phyloP scores from a whole-genome alignment of 495 filamentous ascomycete species.

The Paragyromitra xinjiangensis region DNA sequence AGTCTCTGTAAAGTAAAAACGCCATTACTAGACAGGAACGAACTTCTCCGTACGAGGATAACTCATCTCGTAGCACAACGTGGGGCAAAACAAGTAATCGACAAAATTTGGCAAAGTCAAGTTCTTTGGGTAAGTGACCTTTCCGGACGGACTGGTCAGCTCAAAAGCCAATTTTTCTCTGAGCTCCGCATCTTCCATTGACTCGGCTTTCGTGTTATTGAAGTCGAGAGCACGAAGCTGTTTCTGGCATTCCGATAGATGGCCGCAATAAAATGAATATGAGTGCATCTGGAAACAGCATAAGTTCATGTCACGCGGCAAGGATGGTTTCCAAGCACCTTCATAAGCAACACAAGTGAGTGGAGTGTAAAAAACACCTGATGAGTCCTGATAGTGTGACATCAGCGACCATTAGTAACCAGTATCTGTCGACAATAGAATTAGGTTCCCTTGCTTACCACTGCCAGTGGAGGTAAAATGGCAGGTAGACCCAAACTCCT shows the following conservation, averaged over 20 bases:
- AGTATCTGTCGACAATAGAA: neutral
- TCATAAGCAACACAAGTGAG: constrained; percentile 91
- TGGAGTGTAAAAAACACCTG: constrained; percentile 96
- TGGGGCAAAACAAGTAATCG: constrained; percentile 92
- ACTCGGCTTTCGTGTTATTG: constrained; percentile 54
- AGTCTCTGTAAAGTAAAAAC: neutral
- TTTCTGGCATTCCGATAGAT: constrained; percentile 85
- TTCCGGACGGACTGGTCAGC: constrained; percentile 85
- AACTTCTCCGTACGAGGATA: constrained; percentile 77
- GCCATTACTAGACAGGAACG: neutral
- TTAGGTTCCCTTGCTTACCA: constrained; percentile 59
- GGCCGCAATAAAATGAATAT: constrained; percentile 97
- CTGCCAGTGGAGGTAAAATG: constrained; percentile 88
- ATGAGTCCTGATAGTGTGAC: constrained; percentile 70
- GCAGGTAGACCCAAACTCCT: constrained; percentile 81
- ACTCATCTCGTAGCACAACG: constrained; percentile 95
- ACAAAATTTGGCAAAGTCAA: constrained; percentile 80
- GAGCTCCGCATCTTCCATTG: constrained; percentile 64
- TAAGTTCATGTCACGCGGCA: constrained; percentile 25
- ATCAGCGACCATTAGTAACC: constrained; percentile 7
- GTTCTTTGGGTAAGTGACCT: constrained; percentile 89
- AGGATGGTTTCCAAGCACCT: constrained; percentile 58
- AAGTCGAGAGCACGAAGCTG: constrained; percentile 78
- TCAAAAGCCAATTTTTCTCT: constrained; percentile 90
- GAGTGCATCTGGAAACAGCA: constrained; percentile 74